Evolutionary conservation across 2,329 filamentous ascomycete genomes (phyloP).

Genomic region (Penicillium freii): DNA sequence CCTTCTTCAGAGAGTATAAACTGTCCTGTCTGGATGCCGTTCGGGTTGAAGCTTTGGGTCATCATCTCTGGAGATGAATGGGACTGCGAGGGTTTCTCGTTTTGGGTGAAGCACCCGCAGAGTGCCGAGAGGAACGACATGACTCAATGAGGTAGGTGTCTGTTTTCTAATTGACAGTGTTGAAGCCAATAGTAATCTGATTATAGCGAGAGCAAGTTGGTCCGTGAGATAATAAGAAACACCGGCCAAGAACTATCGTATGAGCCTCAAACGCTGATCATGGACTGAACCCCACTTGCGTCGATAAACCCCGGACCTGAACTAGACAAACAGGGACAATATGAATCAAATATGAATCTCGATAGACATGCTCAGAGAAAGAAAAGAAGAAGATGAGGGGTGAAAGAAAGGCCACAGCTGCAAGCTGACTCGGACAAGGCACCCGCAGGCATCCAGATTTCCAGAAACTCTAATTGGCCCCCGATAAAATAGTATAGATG

Average conservation of each 20-base stretch:
- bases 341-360: neutral
- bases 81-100: conserved; percentile 8
- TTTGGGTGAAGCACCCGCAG: conserved; percentile 26
- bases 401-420: conserved; percentile 5
- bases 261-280: conserved; percentile 7
- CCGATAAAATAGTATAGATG: neutral
- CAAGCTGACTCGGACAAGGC: conserved; percentile 9
- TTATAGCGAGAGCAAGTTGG: neutral
- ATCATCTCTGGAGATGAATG: conserved; percentile 13
- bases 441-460: conserved; percentile 34
- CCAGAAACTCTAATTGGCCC: conserved; percentile 21
- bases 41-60: conserved; percentile 4
- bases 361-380: neutral
- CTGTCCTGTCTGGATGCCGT: conserved; percentile 21
- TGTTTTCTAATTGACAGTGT: neutral
- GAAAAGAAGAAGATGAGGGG: conserved; percentile 10
- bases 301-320: conserved; percentile 7
- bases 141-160: neutral
- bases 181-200: neutral
- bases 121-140: conserved; percentile 27
- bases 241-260: neutral
- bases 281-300: conserved; percentile 9
- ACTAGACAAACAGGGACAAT: neutral
- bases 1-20: conserved; percentile 20
- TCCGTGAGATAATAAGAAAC: neutral